Evolutionary conservation across 1,284 basidiomycete species (phyloP).

Genomic region (Retiboletus fuscus): DNA sequence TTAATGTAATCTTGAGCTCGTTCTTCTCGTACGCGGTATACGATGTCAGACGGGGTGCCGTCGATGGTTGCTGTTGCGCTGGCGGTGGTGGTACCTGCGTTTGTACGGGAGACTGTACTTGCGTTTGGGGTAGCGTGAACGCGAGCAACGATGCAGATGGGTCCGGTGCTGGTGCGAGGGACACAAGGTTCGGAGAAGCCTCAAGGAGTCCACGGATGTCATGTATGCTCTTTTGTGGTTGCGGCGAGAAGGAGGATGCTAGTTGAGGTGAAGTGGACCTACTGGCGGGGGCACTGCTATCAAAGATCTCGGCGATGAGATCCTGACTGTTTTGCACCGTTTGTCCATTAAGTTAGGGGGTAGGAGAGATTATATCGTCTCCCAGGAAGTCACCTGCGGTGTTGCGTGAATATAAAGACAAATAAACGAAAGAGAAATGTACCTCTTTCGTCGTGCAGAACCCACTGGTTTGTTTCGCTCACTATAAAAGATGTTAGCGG

Average conservation of each 20-base stretch:
- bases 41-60: constrained; percentile 67
- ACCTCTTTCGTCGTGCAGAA: constrained; percentile 86
- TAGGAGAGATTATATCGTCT: constrained; percentile 69
- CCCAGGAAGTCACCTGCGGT: constrained; percentile 74
- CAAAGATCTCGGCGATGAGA: constrained; percentile 94
- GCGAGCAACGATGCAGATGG: constrained; percentile 44
- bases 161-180: constrained; percentile 49
- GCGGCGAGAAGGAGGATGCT: constrained; percentile 55
- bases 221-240: constrained; percentile 73
- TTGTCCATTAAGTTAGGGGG: constrained; percentile 54
- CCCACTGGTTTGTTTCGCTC: constrained; percentile 95
- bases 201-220: constrained; percentile 95
- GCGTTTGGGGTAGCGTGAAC: constrained; percentile 51
- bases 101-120: constrained; percentile 49
- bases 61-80: constrained; percentile 52
- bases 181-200: constrained; percentile 52
- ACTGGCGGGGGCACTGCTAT: constrained; percentile 58
- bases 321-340: constrained; percentile 84
- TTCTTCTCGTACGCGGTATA: constrained; percentile 95
- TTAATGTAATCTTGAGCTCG: constrained; percentile 89
- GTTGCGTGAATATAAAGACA: constrained; percentile 40
- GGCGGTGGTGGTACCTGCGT: constrained; percentile 51
- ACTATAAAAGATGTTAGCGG: constrained; percentile 58
- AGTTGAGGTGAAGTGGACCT: constrained; percentile 57
- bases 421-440: constrained; percentile 36